Base-by-base conservation (phyloP, 352 stramenopile species). In the Pythium volutum region DNA sequence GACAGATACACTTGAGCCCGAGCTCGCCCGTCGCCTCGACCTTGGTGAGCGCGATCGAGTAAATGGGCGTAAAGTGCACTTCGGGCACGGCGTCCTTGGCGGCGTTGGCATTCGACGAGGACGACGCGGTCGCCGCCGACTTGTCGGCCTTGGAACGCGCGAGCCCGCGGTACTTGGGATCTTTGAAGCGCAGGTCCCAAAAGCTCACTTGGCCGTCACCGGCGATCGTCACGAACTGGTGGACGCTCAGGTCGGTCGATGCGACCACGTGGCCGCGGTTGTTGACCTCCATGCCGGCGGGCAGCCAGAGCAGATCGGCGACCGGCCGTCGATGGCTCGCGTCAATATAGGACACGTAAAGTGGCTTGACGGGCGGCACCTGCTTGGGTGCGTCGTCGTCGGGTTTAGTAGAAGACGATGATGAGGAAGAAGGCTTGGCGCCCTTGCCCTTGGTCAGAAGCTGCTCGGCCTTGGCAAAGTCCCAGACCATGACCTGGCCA, bases 191-290 rank as follows among this genome's bases (percentile, higher is more conserved):
- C 20, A 95, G 67, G 54, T 98, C 93, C 92, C 92, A 98, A 66
- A 98, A 95, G 4, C 88, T 81, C 23, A 97, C 87, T 62, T 96
- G 87, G 8, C 92, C 92, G 49, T 98, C 93, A 9, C 79, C 80
- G 0, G 91, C 89, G 46, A 97, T 85, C 20, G 91, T 98, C 50
- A 97, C 83, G 59, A 98, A 98, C 59, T 98, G 93, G 72, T 96
- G 76, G 9, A 90, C 48, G 25, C 55, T 25, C 10, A 26, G 38
- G 18, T 59, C 80, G 38, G 62, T 66, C 3, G 65, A 56, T 25
- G 73, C 64, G 16, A 96, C 73, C 16, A 97, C 55, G 55, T 97
- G 86, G 10, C 91, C 91, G 50, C 88, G 77, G 53, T 81, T 93
- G 59, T 95, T 97, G 43, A 98, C 84, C 69, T 98, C 85, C 46